Percentiles rank a stretch among this genome's conserved stretches.
Conservation (phyloP, 2,329 filamentous ascomycete genomes). For the Onygenales sp. region DNA sequence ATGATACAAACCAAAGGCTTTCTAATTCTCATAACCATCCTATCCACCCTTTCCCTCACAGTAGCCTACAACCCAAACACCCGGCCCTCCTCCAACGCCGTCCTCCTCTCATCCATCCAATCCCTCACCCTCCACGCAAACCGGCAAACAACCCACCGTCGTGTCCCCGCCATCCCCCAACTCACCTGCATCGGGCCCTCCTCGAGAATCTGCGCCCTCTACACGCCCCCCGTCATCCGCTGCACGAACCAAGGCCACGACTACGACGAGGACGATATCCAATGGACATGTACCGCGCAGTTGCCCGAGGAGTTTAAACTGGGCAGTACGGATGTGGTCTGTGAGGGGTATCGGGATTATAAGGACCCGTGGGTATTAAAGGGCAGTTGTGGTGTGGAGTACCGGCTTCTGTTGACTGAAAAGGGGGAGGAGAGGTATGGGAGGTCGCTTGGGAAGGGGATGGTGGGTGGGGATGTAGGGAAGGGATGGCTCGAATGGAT, state of each 20-base stretch:
- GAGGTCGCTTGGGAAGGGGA: constrained; percentile 32
- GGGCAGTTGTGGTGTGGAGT: constrained; percentile 89
- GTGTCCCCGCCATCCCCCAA: constrained; percentile 66
- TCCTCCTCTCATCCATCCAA: constrained; percentile 59
- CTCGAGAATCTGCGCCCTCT: constrained; percentile 54
- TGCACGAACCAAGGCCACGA: constrained; percentile 78
- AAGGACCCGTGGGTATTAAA: constrained; percentile 82
- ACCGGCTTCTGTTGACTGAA: constrained; percentile 68
- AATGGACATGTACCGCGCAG: constrained; percentile 78
- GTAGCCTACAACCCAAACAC: constrained; percentile 16
- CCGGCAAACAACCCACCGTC: constrained; percentile 63
- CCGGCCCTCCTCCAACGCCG: constrained; percentile 30
- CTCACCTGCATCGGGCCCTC: constrained; percentile 64
- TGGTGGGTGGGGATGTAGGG: constrained; percentile 12
- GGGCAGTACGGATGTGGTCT: constrained; percentile 79
- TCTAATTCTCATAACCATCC: constrained; percentile 8
- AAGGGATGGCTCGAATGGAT: constrained; percentile 9
- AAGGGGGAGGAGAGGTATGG: constrained; percentile 65
- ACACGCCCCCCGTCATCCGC: constrained; percentile 72
- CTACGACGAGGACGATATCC: constrained; percentile 70
- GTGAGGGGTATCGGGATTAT: constrained; percentile 71
- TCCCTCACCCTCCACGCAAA: constrained; percentile 66
- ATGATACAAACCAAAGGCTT: neutral
- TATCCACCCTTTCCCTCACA: constrained; percentile 9
- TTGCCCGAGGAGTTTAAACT: constrained; percentile 60